Base-by-base conservation (phyloP, 164 flowering plant genomes). In the Magnolia changhungtana region DNA sequence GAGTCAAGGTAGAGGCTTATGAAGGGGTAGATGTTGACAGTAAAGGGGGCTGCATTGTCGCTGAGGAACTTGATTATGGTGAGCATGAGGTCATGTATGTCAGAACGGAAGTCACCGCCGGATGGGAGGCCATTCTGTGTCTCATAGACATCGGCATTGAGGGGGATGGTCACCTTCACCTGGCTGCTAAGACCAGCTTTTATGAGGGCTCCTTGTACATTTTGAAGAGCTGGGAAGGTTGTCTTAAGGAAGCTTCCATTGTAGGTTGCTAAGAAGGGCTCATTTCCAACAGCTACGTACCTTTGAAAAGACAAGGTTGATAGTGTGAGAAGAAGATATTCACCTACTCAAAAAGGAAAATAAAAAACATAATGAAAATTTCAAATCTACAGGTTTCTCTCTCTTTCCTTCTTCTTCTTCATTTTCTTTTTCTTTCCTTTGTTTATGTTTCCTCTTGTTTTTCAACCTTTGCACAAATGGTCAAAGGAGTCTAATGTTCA, bases 211-310 rank as follows among this genome's bases (percentile, higher is more conserved):
- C 90, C 69, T 77, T 94, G 98, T 72, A 94, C 76, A 71, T 94
- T 95, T 76, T 77, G 84, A 31, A 95, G 92, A 67, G 98, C 98
- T 16, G 97, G 98, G 76, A 85, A 91, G 4, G 96, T 95, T 37
- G 90, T 84, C 45, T 64, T 2, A 20, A 91, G 88, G 81, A 83
- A 92, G 79, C 77, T 89, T 70, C 98, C 96, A 70, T 95, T 95
- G 78, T 88, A 91, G 16, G 96, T 88, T 65, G 69, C 24, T 78
- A 94, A 77, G 86, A 92, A 94, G 9, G 98, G 98, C 73, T 94
- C 98, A 77, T 94, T 95, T 31, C 96, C 98, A 74, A 94, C 97
- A 58, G 98, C 98, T 75, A 92, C 95, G 78, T 90, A 94, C 84
- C 98, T 94, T 83, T 29, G 27, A 72, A 58, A 74, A 66, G 1